Evolutionary conservation across 768 basidiomycete genomes (phyloP).

Genomic region (Naganishia onofrii): DNA sequence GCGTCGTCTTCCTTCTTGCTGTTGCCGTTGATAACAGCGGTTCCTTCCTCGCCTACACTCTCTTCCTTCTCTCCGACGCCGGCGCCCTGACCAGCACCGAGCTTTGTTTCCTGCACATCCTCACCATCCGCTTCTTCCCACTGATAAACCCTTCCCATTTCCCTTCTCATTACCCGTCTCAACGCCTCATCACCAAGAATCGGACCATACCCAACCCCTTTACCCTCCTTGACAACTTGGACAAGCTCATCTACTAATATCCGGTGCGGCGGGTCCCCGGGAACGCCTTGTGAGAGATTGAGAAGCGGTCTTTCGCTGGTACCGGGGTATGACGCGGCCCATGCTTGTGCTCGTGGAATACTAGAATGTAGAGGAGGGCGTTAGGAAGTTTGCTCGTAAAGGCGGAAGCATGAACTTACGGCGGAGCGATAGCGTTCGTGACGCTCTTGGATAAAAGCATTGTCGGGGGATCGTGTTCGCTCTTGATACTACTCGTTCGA

Average conservation of each 20-base stretch:
- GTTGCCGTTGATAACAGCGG: neutral
- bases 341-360: constrained; percentile 48
- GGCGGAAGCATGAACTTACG: neutral
- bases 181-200: constrained; percentile 63
- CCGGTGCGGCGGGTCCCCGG: constrained; percentile 64
- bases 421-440: neutral
- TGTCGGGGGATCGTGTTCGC: too few species aligned
- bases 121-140: neutral
- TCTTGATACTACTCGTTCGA: too few species aligned
- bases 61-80: too few species aligned
- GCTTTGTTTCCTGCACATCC: too few species aligned
- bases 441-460: neutral
- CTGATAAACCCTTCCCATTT: constrained; percentile 63
- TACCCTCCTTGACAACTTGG: constrained; percentile 55
- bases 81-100: too few species aligned
- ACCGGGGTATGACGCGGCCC: constrained; percentile 39
- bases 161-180: constrained; percentile 59
- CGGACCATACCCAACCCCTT: constrained; percentile 59
- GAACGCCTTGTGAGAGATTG: constrained; percentile 73
- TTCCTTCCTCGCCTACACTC: constrained; percentile 16
- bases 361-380: constrained; percentile 14
- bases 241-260: constrained; percentile 59
- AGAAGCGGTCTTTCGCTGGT: constrained; percentile 56
- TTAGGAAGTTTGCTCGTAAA: neutral
- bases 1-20: constrained; percentile 31